phyloP scores from a whole-genome alignment of 2,329 filamentous ascomycete genomes.

The Penicillium brevicompactum region DNA sequence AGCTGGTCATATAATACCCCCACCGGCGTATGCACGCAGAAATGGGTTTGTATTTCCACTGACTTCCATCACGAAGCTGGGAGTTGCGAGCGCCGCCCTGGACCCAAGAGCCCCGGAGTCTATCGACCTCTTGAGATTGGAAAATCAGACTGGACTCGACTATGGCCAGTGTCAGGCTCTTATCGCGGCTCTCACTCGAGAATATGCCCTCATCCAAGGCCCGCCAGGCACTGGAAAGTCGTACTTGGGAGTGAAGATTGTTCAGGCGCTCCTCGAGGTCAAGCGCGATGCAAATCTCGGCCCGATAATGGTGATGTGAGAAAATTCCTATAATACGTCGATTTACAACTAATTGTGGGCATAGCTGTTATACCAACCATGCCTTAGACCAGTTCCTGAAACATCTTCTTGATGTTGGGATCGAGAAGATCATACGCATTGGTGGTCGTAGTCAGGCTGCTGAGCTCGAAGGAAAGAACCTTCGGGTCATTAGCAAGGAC shows the following conservation, averaged over 20 bases:
- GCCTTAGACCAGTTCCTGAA: slow-evolving; percentile 66
- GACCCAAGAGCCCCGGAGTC: slow-evolving; percentile 2
- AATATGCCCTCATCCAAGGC: slow-evolving; percentile 17
- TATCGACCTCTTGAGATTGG: slow-evolving; percentile 1
- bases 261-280: slow-evolving; percentile 6
- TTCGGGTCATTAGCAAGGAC: slow-evolving; percentile 3
- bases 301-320: slow-evolving; percentile 7
- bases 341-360: not conserved
- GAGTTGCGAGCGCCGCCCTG: not conserved
- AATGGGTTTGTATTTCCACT: slow-evolving; percentile 8
- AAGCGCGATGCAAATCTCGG: not conserved
- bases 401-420: slow-evolving; percentile 62
- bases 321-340: no score
- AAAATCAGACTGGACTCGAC: slow-evolving; percentile 10
- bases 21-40: slow-evolving; percentile 7
- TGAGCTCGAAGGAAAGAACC: slow-evolving; percentile 12
- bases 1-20: not conserved
- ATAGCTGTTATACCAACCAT: slow-evolving; percentile 64
- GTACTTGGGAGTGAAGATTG: slow-evolving; percentile 8
- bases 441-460: slow-evolving; percentile 8
- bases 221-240: slow-evolving; percentile 17
- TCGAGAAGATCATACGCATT: slow-evolving; percentile 36
- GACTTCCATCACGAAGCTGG: not conserved
- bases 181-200: slow-evolving; percentile 15
- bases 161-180: slow-evolving; percentile 12